A percentile compares a stretch with the other conserved stretches of the same genome.
phyloP scores from a whole-genome alignment of 2,329 filamentous ascomycete genomes.

The Fusarium tupiense region DNA sequence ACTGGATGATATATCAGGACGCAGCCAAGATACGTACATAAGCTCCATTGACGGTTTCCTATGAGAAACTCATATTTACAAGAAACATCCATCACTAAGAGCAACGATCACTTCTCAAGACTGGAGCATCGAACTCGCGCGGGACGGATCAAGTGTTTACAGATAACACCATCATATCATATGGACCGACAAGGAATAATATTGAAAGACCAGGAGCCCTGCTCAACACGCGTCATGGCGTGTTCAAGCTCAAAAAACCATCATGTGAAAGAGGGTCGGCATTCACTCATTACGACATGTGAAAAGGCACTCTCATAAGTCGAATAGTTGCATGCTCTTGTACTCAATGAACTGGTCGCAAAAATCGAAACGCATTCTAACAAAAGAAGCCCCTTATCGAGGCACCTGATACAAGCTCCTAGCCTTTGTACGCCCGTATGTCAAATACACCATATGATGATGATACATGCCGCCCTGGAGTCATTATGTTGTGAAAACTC shows the following conservation, averaged over 20 bases:
- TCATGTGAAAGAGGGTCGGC: neutral
- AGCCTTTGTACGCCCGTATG: slow-evolving; percentile 45
- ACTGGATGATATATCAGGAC: neutral
- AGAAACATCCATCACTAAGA: neutral
- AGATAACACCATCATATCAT: neutral
- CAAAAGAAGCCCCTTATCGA: slow-evolving; percentile 40
- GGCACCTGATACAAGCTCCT: slow-evolving; percentile 44
- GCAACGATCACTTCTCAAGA: neutral
- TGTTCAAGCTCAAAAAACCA: neutral
- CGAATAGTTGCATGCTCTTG: slow-evolving; percentile 15
- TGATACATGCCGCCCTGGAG: slow-evolving; percentile 44
- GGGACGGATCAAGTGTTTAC: too few relatives aligned
- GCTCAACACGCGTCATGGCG: neutral
- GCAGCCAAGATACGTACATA: neutral
- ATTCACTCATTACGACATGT: neutral
- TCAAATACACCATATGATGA: slow-evolving; percentile 46
- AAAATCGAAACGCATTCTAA: slow-evolving; percentile 42
- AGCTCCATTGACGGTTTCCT: neutral
- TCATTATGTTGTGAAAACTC: slow-evolving; percentile 34
- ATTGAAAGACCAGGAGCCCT: neutral
- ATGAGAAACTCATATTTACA: neutral
- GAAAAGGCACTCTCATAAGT: neutral
- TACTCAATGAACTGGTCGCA: slow-evolving; percentile 22
- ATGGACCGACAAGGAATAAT: neutral
- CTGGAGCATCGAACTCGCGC: neutral